Conservation (phyloP, 257 asterid genomes). For the Solanum chiquidenum region DNA sequence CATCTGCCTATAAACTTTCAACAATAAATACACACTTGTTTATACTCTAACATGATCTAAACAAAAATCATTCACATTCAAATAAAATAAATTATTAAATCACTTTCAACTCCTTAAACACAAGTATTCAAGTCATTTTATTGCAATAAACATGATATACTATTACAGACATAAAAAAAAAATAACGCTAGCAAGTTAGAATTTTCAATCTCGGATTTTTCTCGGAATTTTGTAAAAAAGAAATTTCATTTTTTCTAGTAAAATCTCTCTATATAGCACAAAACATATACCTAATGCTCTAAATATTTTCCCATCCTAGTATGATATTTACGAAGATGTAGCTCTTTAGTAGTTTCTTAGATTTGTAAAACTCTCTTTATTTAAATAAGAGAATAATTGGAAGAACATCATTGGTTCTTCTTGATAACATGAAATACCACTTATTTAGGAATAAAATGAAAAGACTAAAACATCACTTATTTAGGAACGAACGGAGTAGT, state of each 20-base stretch:
- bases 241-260: neutral
- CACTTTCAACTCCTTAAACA: neutral
- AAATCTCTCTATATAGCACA: neutral
- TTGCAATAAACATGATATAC: neutral
- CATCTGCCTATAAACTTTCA: neutral
- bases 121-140: neutral
- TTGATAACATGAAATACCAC: neutral
- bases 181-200: neutral
- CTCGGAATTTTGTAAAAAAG: neutral
- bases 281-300: neutral
- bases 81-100: neutral
- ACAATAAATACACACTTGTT: neutral
- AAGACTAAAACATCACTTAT: neutral
- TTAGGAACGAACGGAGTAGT: fast-evolving
- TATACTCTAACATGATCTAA: neutral
- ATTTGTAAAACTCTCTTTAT: neutral
- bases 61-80: neutral
- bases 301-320: neutral
- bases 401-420: neutral
- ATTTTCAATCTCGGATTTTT: no score
- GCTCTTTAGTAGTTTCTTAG: neutral
- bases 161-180: neutral
- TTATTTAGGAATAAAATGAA: neutral
- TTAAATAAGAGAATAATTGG: neutral
- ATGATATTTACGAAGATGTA: neutral